These are phyloP conservation scores for Blastobotrys proliferans DNA, from an alignment of 1,139 yeast genomes.

Conservation along the genomic window DNA sequence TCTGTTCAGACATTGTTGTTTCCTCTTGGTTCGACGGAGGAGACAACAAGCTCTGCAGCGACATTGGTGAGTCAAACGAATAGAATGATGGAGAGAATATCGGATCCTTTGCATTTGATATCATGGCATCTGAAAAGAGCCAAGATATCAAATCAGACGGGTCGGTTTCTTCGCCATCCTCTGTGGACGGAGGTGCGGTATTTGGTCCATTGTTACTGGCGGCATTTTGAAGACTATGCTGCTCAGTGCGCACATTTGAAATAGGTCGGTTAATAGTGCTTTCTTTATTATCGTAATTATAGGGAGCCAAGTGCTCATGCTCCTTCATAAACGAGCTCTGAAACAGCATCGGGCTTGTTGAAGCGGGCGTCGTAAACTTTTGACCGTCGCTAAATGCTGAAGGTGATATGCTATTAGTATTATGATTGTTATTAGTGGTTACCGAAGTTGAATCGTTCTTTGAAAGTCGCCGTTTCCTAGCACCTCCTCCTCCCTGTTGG, in stretches of 20 bases:
- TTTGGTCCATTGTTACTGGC: too few relatives aligned
- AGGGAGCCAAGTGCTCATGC: too few relatives aligned
- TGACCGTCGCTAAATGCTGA: neutral
- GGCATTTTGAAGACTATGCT: too few relatives aligned
- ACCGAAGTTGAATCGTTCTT: too few relatives aligned
- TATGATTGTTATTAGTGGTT: neutral
- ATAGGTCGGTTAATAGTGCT: constrained; percentile 21
- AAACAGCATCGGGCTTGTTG: neutral
- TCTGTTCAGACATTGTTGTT: constrained; percentile 25
- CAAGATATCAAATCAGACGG: constrained; percentile 33
- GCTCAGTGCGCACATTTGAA: constrained; percentile 22
- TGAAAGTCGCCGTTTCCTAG: too few relatives aligned
- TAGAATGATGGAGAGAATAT: constrained; percentile 29
- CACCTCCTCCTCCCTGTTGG: constrained; percentile 11
- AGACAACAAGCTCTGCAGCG: constrained; percentile 35
- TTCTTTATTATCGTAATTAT: too few relatives aligned
- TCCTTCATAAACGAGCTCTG: too few relatives aligned
- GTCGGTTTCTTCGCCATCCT: constrained; percentile 4
- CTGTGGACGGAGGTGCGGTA: too few relatives aligned
- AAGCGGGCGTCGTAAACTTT: neutral
- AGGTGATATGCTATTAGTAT: neutral
- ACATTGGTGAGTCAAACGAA: constrained; percentile 36
- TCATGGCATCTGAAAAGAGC: constrained; percentile 35
- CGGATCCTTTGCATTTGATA: constrained; percentile 31
- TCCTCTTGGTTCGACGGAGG: constrained; percentile 34